Evolutionary conservation across 2,329 filamentous ascomycete species (phyloP).

Genomic region (Huntiella bhutanensis): DNA sequence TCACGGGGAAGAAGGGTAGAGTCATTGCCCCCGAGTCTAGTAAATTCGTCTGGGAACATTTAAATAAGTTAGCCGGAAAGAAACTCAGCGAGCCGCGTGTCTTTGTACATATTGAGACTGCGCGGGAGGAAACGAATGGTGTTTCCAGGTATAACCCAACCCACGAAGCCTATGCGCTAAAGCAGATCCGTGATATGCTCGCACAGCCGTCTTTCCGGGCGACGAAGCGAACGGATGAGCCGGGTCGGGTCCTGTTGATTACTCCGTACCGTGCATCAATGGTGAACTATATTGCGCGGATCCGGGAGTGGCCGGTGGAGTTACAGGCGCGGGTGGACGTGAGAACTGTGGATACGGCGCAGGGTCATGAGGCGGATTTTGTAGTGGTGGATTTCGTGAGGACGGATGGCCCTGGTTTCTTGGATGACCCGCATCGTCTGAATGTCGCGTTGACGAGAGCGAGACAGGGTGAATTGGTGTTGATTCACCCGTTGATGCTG

Average conservation of each 20-base stretch:
- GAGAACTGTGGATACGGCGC: conserved; percentile 26
- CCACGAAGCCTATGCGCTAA: conserved; percentile 22
- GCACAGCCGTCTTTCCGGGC: conserved; percentile 18
- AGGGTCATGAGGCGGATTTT: conserved; percentile 29
- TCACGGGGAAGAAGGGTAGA: conserved; percentile 12
- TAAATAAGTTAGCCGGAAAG: conserved; percentile 15
- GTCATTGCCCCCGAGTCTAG: conserved; percentile 16
- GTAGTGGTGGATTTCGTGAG: conserved; percentile 29
- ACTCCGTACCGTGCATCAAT: conserved; percentile 25
- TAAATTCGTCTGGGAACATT: conserved; percentile 16
- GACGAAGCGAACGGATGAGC: conserved; percentile 13
- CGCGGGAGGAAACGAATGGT: conserved; percentile 15
- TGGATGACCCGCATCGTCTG: conserved; percentile 25
- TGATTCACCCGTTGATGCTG: conserved; percentile 25
- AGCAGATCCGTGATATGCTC: conserved; percentile 18
- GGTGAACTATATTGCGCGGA: conserved; percentile 18
- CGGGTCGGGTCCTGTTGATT: conserved; percentile 25
- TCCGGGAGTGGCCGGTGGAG: conserved; percentile 16
- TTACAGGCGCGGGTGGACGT: conserved; percentile 20
- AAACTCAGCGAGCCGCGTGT: conserved; percentile 20
- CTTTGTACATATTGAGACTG: conserved; percentile 17
- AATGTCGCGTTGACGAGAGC: conserved; percentile 28
- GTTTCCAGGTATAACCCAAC: conserved; percentile 24
- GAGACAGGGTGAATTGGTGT: conserved; percentile 25
- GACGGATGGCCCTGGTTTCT: conserved; percentile 21